These are phyloP conservation scores for Metschnikowia sp. DNA, from an alignment of 805 yeast genomes.

Conservation along the genomic window DNA sequence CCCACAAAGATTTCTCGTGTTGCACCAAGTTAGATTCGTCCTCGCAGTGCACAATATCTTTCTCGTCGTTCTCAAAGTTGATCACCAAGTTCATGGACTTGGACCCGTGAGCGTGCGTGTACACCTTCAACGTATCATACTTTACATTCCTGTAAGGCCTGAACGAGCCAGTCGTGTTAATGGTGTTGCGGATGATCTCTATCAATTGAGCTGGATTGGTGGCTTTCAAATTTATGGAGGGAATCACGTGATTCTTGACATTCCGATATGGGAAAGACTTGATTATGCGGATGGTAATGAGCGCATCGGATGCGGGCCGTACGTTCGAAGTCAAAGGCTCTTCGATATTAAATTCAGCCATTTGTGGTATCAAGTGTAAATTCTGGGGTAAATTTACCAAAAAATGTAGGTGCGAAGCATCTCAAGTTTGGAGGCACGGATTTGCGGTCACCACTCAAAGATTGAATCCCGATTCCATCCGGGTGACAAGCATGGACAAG, in stretches of 20 bases:
- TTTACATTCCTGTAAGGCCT: conserved; percentile 79
- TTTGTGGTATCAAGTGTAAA: background rate
- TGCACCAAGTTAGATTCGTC: conserved; percentile 11
- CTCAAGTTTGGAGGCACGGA: conserved; percentile 12
- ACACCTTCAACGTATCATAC: conserved; percentile 76
- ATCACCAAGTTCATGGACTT: conserved; percentile 91
- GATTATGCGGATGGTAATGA: conserved; percentile 79
- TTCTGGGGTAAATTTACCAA: too few relatives aligned
- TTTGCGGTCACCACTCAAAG: conserved; percentile 11
- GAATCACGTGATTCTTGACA: conserved; percentile 70
- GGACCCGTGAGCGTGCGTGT: conserved; percentile 92
- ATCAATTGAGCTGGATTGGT: conserved; percentile 66
- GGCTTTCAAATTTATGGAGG: conserved; percentile 63
- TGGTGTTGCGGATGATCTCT: conserved; percentile 43
- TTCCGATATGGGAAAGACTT: conserved; percentile 92
- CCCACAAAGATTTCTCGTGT: conserved; percentile 28
- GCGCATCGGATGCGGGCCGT: conserved; percentile 69
- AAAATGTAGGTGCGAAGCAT: background rate
- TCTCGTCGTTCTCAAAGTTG: conserved; percentile 76
- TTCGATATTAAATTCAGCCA: conserved; percentile 6
- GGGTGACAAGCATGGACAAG: conserved; percentile 21
- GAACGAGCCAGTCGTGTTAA: conserved; percentile 59
- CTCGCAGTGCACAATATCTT: conserved; percentile 51
- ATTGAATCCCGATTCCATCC: conserved; percentile 25
- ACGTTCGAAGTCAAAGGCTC: conserved; percentile 73